phyloP scores from a whole-genome alignment of 768 basidiomycete genomes.

The Strobilomyces dryophilus region DNA sequence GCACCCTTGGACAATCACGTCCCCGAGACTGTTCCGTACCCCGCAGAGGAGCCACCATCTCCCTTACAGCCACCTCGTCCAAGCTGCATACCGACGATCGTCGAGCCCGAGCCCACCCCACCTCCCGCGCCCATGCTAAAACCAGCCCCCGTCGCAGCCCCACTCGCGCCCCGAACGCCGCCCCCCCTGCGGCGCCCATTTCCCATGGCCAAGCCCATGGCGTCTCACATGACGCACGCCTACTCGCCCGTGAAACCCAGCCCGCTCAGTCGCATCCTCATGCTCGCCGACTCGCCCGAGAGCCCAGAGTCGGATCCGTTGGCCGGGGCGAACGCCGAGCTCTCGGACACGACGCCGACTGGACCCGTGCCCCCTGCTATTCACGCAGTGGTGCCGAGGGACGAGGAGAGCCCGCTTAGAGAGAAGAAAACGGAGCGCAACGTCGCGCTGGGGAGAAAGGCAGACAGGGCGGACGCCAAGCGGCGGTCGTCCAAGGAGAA shows the following conservation, averaged over 20 bases:
- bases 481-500: constrained; percentile 37
- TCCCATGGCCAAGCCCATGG: constrained; percentile 69
- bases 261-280: constrained; percentile 74
- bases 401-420: constrained; percentile 51
- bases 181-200: constrained; percentile 43
- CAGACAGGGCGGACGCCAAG: constrained; percentile 17
- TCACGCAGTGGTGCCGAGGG: constrained; percentile 23
- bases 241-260: constrained; percentile 81
- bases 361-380: constrained; percentile 12
- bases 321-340: constrained; percentile 4
- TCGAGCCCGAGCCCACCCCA: constrained; percentile 24
- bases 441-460: constrained; percentile 5
- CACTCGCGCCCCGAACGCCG: constrained; percentile 18
- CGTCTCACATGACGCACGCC: constrained; percentile 67
- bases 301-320: constrained; percentile 26
- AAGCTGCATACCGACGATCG: constrained; percentile 17
- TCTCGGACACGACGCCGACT: constrained; percentile 27
- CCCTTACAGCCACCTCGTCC: constrained; percentile 3
- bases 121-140: constrained; percentile 4
- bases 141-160: background rate
- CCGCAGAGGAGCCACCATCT: background rate
- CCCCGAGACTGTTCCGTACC: constrained; percentile 6
- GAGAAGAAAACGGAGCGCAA: constrained; percentile 46
- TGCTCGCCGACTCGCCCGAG: constrained; percentile 61
- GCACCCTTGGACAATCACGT: constrained; percentile 21